These are phyloP conservation scores for Tardiomyces digboiensis DNA, from an alignment of 1,139 yeast species.

Conservation along the genomic window DNA sequence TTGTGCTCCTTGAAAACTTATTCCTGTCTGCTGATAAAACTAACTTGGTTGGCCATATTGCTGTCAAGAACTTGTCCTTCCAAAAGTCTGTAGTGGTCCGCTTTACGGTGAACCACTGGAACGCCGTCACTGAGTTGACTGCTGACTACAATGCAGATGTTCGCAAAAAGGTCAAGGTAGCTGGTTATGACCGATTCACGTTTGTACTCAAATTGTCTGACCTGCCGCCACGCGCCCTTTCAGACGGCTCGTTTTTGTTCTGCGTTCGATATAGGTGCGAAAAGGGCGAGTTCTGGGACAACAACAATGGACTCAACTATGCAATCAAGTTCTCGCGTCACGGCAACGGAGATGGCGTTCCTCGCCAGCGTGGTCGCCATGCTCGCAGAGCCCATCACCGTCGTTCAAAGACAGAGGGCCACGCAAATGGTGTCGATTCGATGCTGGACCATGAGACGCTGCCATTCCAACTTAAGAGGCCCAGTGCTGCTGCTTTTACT, in stretches of 20 bases:
- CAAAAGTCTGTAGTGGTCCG: slow-evolving; percentile 54
- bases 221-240: slow-evolving; percentile 23
- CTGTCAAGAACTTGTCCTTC: slow-evolving; percentile 60
- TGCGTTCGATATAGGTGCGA: slow-evolving; percentile 51
- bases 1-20: slow-evolving; percentile 55
- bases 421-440: slow-evolving; percentile 8
- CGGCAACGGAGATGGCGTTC: slow-evolving; percentile 1
- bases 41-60: slow-evolving; percentile 59
- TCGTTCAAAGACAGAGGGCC: slow-evolving; percentile 5
- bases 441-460: slow-evolving; percentile 1
- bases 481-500: slow-evolving; percentile 15
- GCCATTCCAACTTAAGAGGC: slow-evolving; percentile 6
- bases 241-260: slow-evolving; percentile 31
- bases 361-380: background rate
- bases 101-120: slow-evolving; percentile 66
- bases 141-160: slow-evolving; percentile 54
- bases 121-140: slow-evolving; percentile 57
- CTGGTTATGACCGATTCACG: slow-evolving; percentile 35
- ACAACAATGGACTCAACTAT: slow-evolving; percentile 53
- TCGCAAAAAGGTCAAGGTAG: slow-evolving; percentile 33
- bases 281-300: slow-evolving; percentile 66
- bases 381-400: slow-evolving; percentile 3
- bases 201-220: slow-evolving; percentile 33
- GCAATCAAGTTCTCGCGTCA: slow-evolving; percentile 33
- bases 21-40: slow-evolving; percentile 49